Conservation (phyloP, 305 asterid genomes). For the Solanum aculeatissimum region DNA sequence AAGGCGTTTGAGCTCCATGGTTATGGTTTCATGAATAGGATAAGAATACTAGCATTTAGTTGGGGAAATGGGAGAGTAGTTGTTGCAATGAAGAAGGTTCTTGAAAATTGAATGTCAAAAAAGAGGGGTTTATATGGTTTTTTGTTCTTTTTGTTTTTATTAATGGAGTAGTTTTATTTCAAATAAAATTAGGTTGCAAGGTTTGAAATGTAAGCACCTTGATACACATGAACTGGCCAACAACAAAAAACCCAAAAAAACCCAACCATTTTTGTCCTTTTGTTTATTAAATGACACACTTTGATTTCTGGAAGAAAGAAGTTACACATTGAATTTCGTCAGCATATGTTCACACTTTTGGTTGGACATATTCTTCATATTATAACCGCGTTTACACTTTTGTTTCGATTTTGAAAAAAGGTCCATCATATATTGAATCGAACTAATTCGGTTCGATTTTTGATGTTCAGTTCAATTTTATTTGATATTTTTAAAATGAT, state of each 20-base stretch:
- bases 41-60: background rate
- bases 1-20: slow-evolving; percentile 53
- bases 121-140: background rate
- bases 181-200: slow-evolving; percentile 48
- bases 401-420: too few relatives aligned
- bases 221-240: slow-evolving; percentile 35
- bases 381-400: background rate
- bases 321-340: background rate
- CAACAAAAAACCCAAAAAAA: slow-evolving; percentile 6
- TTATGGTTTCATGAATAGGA: background rate
- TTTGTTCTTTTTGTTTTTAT: background rate
- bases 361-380: background rate
- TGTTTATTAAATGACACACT: background rate
- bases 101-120: background rate
- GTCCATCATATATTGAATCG: too few relatives aligned
- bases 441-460: too few relatives aligned
- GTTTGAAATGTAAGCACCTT: slow-evolving; percentile 25
- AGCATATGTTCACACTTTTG: background rate
- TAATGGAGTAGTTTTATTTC: slow-evolving; percentile 14
- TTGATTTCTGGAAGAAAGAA: background rate
- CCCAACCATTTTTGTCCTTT: background rate
- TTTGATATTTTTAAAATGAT: too few relatives aligned
- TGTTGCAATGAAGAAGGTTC: background rate
- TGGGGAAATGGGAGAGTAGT: background rate
- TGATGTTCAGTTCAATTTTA: too few relatives aligned